These are phyloP conservation scores for Hortaea werneckii DNA, from an alignment of 2,329 filamentous ascomycete species.

Conservation along the genomic window DNA sequence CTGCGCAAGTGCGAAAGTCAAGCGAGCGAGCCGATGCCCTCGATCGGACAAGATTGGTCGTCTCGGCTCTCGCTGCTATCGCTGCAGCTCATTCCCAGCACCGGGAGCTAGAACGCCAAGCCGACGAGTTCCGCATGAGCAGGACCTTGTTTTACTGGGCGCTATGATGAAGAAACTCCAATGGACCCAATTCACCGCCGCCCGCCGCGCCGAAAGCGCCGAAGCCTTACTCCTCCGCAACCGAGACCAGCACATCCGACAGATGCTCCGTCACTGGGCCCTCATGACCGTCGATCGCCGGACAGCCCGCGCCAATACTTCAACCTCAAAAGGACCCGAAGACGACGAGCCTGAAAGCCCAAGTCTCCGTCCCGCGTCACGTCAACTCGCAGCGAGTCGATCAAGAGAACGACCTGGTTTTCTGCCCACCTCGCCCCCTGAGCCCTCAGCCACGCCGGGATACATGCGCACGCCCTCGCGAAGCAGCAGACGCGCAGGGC, in stretches of 20 bases:
- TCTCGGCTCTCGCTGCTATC: constrained; percentile 25
- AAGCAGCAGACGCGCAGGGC: constrained; percentile 10
- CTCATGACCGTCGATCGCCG: constrained; percentile 31
- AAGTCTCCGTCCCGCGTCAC: constrained; percentile 20
- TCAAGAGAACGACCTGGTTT: constrained; percentile 6
- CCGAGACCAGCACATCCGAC: constrained; percentile 44
- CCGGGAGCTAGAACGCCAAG: constrained; percentile 29
- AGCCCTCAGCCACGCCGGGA: constrained; percentile 14
- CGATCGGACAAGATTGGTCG: constrained; percentile 22
- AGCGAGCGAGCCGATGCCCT: constrained; percentile 24
- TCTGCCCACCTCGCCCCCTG: constrained; percentile 10
- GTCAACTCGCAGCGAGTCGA: constrained; percentile 11
- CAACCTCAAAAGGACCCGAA: constrained; percentile 2
- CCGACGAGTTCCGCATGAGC: constrained; percentile 37
- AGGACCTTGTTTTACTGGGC: constrained; percentile 37
- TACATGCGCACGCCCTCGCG: constrained; percentile 39
- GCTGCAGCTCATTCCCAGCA: constrained; percentile 17
- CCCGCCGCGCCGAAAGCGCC: constrained; percentile 41
- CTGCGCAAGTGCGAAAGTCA: constrained; percentile 10
- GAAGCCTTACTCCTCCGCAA: constrained; percentile 44
- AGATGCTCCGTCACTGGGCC: constrained; percentile 47
- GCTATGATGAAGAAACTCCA: constrained; percentile 46
- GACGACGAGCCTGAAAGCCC: constrained; percentile 19
- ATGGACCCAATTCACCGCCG: constrained; percentile 47
- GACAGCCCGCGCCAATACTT: constrained; percentile 4